These are phyloP conservation scores for Acanthamoeba sp. DNA, from an alignment of 208 protist species.

Conservation along the genomic window DNA sequence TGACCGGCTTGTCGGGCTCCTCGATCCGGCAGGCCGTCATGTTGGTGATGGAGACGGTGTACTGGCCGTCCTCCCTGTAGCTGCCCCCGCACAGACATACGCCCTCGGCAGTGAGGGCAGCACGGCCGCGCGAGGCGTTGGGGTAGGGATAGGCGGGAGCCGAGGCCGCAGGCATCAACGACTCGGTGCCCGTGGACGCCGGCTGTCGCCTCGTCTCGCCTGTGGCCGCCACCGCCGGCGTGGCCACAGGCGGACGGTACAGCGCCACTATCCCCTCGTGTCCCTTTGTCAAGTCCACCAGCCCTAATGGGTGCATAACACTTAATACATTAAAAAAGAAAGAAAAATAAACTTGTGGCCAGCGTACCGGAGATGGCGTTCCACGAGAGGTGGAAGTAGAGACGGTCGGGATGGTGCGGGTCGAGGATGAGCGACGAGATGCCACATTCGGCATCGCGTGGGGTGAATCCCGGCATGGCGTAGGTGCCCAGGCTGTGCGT, in stretches of 20 bases:
- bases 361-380: conserved; percentile 1
- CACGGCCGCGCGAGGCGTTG: neutral
- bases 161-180: neutral
- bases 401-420: neutral
- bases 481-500: neutral
- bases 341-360: no score
- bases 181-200: neutral
- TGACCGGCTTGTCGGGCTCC: neutral
- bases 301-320: neutral
- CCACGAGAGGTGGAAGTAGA: conserved; percentile 25
- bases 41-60: neutral
- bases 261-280: neutral
- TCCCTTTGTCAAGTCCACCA: conserved; percentile 1
- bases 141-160: neutral
- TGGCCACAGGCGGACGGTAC: neutral
- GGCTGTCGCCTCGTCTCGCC: neutral
- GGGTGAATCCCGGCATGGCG: neutral
- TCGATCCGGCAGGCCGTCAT: neutral
- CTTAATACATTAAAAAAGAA: no score
- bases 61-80: neutral
- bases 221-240: neutral
- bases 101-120: neutral
- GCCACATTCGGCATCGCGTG: neutral
- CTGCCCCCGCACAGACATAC: neutral
- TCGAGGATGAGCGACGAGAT: conserved; percentile 35